Evolutionary conservation across 208 protist genomes (phyloP).

Genomic region (Leptomonas seymouri): DNA sequence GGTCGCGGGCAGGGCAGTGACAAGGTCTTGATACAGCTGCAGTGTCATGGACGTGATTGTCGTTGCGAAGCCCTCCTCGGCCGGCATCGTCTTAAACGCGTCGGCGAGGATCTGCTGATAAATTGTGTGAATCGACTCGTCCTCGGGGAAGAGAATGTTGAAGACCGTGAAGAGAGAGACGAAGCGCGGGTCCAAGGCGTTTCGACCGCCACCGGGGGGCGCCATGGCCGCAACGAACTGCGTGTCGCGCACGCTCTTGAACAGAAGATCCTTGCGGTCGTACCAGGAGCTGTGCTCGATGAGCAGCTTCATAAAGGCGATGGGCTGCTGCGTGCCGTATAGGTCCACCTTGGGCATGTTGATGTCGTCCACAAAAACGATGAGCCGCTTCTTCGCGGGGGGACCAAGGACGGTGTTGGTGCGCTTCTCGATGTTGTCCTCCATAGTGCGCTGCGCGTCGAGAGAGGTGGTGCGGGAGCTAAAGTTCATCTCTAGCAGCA

Average conservation of each 20-base stretch:
- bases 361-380: conserved; percentile 99
- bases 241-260: conserved; percentile 96
- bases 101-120: conserved; percentile 95
- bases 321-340: conserved; percentile 99
- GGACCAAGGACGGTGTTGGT: conserved; percentile 96
- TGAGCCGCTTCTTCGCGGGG: conserved; percentile 95
- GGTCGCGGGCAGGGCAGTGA: conserved; percentile 94
- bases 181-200: conserved; percentile 98
- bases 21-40: conserved; percentile 92
- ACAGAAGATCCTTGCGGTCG: conserved; percentile 96
- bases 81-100: conserved; percentile 83
- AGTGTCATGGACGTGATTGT: conserved; percentile 94
- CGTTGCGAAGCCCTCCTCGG: conserved; percentile 46
- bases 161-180: conserved; percentile 98
- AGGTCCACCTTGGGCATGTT: conserved; percentile 99
- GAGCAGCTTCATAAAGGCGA: conserved; percentile 98
- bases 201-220: conserved; percentile 96
- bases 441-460: conserved; percentile 96
- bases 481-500: conserved; percentile 97
- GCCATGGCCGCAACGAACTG: conserved; percentile 98
- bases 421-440: conserved; percentile 98
- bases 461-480: conserved; percentile 95
- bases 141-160: conserved; percentile 97
- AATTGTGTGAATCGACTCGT: conserved; percentile 96
- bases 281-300: conserved; percentile 97